Percentiles rank a stretch among this genome's conserved stretches.
Conservation (phyloP, 306 rosid species). For the Sicyos edulis region DNA sequence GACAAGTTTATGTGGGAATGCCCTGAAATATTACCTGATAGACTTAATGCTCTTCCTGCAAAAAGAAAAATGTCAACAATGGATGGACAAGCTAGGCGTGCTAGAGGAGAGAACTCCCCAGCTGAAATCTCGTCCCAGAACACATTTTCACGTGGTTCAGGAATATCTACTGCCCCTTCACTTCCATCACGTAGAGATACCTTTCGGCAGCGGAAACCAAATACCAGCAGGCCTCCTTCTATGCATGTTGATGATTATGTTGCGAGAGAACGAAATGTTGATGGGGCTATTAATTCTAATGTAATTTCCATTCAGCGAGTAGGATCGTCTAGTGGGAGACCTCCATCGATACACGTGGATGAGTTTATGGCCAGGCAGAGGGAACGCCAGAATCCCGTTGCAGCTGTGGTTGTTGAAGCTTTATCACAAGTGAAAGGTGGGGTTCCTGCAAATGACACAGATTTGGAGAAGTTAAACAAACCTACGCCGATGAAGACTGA, state of each 20-base stretch:
- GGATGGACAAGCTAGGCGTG: constrained; percentile 70
- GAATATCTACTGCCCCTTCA: constrained; percentile 53
- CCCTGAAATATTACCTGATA: constrained; percentile 86
- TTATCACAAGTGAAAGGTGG: constrained; percentile 49
- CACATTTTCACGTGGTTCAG: constrained; percentile 59
- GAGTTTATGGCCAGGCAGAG: constrained; percentile 98
- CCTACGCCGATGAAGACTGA: constrained; percentile 77
- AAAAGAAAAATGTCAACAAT: constrained; percentile 59
- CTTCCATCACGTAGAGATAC: constrained; percentile 92
- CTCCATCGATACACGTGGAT: constrained; percentile 98
- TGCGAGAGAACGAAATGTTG: constrained; percentile 91
- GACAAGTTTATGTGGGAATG: constrained; percentile 92
- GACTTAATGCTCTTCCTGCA: constrained; percentile 50
- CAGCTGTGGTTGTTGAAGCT: constrained; percentile 64
- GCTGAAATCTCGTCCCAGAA: constrained; percentile 52
- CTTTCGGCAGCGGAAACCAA: constrained; percentile 96
- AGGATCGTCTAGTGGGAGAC: constrained; percentile 91
- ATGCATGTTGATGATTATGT: constrained; percentile 98
- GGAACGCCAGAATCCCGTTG: constrained; percentile 85
- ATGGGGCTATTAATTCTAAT: constrained; percentile 58
- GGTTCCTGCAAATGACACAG: constrained; percentile 43
- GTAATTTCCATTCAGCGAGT: constrained; percentile 75
- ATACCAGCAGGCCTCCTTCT: constrained; percentile 98
- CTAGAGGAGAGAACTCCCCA: constrained; percentile 73
- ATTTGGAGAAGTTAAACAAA: constrained; percentile 60